phyloP scores from a whole-genome alignment of 306 rosid genomes.

The Trifolium pratense region DNA sequence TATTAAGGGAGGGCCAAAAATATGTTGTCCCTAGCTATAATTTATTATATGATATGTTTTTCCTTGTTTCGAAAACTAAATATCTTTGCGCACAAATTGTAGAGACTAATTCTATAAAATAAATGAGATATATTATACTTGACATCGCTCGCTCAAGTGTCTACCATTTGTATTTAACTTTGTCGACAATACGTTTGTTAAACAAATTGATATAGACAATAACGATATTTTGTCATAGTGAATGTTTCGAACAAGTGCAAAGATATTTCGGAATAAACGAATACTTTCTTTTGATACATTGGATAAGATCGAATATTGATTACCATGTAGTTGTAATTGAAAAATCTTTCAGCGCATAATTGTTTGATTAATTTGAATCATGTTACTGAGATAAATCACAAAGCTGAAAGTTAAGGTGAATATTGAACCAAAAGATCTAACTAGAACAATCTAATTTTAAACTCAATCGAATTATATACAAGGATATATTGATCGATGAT shows the following conservation, averaged over 20 bases:
- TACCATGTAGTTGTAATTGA: background rate
- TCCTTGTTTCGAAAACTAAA: background rate
- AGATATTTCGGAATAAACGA: background rate
- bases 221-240: background rate
- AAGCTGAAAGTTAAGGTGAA: background rate
- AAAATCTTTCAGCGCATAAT: background rate
- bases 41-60: background rate
- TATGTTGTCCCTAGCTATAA: background rate
- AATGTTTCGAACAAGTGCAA: background rate
- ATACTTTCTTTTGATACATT: background rate
- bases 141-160: background rate
- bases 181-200: background rate
- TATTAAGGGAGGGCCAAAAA: slow-evolving; percentile 33
- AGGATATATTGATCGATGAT: no score
- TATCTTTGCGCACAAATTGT: background rate
- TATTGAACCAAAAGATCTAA: background rate
- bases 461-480: background rate
- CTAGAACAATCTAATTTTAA: background rate
- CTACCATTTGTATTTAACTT: background rate
- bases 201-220: background rate
- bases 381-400: background rate
- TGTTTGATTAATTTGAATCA: background rate
- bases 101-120: no score
- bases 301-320: background rate
- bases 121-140: no score